Evolutionary conservation across 495 filamentous ascomycete species (phyloP).

Genomic region (Penicillium longicatenatum): DNA sequence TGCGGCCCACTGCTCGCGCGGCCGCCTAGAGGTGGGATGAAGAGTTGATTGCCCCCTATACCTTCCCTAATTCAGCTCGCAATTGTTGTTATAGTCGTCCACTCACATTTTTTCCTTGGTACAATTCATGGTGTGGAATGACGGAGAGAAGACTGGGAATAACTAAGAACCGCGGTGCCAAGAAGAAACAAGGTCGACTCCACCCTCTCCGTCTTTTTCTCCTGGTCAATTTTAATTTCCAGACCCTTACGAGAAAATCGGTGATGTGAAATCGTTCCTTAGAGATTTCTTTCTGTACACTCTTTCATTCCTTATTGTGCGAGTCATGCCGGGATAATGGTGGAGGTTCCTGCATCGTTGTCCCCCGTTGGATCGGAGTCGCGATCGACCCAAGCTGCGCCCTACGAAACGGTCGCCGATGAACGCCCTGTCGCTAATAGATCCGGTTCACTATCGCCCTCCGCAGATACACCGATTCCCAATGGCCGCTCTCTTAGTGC

Average conservation of each 20-base stretch:
- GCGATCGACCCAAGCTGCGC: slow-evolving; percentile 27
- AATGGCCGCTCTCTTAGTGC: slow-evolving; percentile 34
- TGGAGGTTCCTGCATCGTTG: slow-evolving; percentile 37
- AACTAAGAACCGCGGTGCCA: slow-evolving; percentile 15
- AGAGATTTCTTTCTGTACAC: slow-evolving; percentile 5
- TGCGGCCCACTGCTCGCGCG: slow-evolving; percentile 29
- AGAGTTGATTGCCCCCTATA: neutral
- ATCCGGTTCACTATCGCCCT: slow-evolving; percentile 34
- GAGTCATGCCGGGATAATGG: slow-evolving; percentile 51
- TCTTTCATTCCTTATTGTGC: slow-evolving; percentile 9
- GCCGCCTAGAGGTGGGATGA: slow-evolving; percentile 12
- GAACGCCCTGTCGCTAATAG: slow-evolving; percentile 28
- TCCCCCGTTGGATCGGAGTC: slow-evolving; percentile 34
- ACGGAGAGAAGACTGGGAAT: neutral
- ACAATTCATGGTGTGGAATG: slow-evolving; percentile 1
- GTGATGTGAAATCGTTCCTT: slow-evolving; percentile 17
- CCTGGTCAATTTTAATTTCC: slow-evolving; percentile 24
- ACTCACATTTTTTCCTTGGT: neutral
- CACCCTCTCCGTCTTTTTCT: slow-evolving; percentile 19
- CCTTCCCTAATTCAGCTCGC: neutral
- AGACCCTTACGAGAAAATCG: slow-evolving; percentile 22
- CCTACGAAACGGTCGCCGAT: slow-evolving; percentile 31
- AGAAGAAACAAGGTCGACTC: slow-evolving; percentile 22
- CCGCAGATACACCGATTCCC: slow-evolving; percentile 25
- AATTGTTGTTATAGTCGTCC: neutral